Percentiles rank a stretch among this genome's conserved stretches.
Evolutionary conservation across 352 stramenopile species (phyloP).

Genomic region (Globisporangium carolinianum): DNA sequence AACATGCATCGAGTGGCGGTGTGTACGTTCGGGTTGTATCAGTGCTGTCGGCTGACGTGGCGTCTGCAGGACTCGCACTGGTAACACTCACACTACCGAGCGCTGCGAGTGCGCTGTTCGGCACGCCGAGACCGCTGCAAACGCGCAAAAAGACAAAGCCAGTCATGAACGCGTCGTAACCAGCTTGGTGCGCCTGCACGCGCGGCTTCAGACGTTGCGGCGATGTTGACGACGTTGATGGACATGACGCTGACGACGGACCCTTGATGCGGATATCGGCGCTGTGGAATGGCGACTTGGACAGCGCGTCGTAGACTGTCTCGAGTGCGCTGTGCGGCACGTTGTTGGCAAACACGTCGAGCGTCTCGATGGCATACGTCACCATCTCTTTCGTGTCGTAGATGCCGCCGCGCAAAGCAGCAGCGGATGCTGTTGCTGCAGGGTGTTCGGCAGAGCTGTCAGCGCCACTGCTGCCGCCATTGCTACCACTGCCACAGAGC

Average conservation of each 20-base stretch:
- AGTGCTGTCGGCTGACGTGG: not conserved
- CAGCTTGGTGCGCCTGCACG: constrained; percentile 58
- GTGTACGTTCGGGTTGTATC: not conserved
- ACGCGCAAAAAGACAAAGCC: constrained; percentile 67
- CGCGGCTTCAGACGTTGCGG: constrained; percentile 12
- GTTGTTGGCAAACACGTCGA: constrained; percentile 51
- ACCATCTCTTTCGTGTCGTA: constrained; percentile 78
- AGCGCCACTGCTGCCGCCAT: not conserved
- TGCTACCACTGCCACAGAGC: constrained; percentile 18
- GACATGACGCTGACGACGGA: constrained; percentile 2
- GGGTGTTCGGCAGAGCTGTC: not conserved
- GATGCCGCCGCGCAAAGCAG: constrained; percentile 15
- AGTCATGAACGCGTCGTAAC: constrained; percentile 79
- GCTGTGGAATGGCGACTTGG: constrained; percentile 63
- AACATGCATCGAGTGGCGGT: constrained; percentile 1
- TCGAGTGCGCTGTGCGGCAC: constrained; percentile 56
- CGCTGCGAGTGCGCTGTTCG: constrained; percentile 38
- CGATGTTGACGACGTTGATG: no score
- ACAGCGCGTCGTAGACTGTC: constrained; percentile 52
- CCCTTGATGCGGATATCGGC: constrained; percentile 28
- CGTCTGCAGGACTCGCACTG: constrained; percentile 1
- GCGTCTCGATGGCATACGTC: constrained; percentile 51
- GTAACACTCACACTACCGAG: constrained; percentile 9
- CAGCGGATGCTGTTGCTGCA: not conserved
- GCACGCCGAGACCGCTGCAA: constrained; percentile 45